A percentile compares a stretch with the other conserved stretches of the same genome.
Evolutionary conservation across 495 filamentous ascomycete species (phyloP).

Genomic region (Penicillium fimorum): DNA sequence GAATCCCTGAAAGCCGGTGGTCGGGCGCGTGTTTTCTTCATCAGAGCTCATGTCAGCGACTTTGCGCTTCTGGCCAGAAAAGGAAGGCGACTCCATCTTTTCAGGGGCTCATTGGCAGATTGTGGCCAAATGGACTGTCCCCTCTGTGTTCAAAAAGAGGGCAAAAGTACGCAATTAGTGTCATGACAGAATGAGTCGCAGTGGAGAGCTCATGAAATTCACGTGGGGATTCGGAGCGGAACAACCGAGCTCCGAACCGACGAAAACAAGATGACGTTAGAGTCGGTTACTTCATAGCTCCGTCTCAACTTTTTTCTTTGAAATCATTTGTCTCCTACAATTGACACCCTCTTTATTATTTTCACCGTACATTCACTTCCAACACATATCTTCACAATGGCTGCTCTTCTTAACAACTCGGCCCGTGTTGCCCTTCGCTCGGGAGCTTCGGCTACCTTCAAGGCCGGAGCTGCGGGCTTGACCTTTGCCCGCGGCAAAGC

Average conservation of each 20-base stretch:
- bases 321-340: conserved; percentile 9
- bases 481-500: conserved; percentile 83
- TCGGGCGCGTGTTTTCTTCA: conserved; percentile 33
- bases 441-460: conserved; percentile 48
- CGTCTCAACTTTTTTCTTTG: conserved; percentile 12
- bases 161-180: background rate
- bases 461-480: conserved; percentile 60
- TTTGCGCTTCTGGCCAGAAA: conserved; percentile 45
- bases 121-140: conserved; percentile 2
- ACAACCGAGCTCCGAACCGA: conserved; percentile 12
- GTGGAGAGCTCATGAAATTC: conserved; percentile 23
- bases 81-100: conserved; percentile 36
- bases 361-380: conserved; percentile 1
- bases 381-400: conserved; percentile 44
- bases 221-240: conserved; percentile 24
- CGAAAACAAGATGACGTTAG: conserved; percentile 36
- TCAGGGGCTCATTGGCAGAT: conserved; percentile 4
- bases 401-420: conserved; percentile 53
- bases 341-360: conserved; percentile 9
- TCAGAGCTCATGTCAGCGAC: conserved; percentile 45
- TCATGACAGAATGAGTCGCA: background rate
- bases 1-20: conserved; percentile 39
- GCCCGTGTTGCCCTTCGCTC: conserved; percentile 56
- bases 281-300: conserved; percentile 35
- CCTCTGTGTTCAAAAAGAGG: background rate